Conservation (phyloP, 139 green algal genomes). For the Tetraselmis striata region DNA sequence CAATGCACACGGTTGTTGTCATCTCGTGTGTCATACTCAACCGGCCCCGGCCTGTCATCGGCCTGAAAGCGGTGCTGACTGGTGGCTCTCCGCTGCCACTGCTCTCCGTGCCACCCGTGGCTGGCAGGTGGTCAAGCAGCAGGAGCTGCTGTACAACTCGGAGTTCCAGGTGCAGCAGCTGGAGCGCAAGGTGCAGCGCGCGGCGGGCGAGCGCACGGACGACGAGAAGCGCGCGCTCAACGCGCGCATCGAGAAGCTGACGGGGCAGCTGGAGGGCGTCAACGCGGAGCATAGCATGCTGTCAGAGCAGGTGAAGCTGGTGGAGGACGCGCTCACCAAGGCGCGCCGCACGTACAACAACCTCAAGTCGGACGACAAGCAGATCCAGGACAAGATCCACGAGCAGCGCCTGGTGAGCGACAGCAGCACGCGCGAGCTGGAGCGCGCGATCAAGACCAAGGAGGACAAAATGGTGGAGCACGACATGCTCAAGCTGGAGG, state of each 20-base stretch:
- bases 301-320: constrained; percentile 57
- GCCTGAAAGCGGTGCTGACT: no score
- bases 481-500: constrained; percentile 72
- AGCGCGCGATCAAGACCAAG: constrained; percentile 39
- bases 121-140: constrained; percentile 64
- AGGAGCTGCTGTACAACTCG: constrained; percentile 81
- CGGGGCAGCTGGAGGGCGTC: constrained; percentile 41
- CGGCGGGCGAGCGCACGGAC: constrained; percentile 59
- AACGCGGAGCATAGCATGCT: constrained; percentile 64
- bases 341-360: constrained; percentile 27
- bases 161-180: constrained; percentile 77
- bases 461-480: constrained; percentile 77
- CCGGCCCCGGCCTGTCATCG: no score
- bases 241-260: constrained; percentile 54
- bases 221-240: constrained; percentile 73
- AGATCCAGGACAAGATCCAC: constrained; percentile 47
- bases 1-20: no score
- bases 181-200: constrained; percentile 72
- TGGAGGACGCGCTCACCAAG: constrained; percentile 59
- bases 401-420: constrained; percentile 62
- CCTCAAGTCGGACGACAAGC: constrained; percentile 20
- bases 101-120: no score
- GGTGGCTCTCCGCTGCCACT: no score
- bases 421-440: constrained; percentile 36
- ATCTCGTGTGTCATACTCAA: no score